These are phyloP conservation scores for Corylus avellana DNA, from an alignment of 306 rosid genomes.

Conservation along the genomic window DNA sequence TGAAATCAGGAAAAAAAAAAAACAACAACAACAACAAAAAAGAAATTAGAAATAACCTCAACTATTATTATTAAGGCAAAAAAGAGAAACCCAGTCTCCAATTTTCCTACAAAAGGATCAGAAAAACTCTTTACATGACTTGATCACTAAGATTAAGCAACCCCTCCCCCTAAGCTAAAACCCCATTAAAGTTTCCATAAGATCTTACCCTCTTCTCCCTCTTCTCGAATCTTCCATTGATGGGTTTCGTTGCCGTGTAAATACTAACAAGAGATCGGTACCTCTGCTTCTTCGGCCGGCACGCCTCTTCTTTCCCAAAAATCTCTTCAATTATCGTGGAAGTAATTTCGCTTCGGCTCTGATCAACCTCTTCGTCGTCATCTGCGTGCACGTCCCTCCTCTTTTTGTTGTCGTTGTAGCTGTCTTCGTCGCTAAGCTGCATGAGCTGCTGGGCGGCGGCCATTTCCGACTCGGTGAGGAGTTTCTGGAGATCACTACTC, in stretches of 20 bases:
- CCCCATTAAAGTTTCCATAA: constrained; percentile 1
- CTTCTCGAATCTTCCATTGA: constrained; percentile 7
- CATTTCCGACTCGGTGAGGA: constrained; percentile 35
- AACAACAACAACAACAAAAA: too few species aligned
- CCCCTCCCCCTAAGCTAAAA: background rate
- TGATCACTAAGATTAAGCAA: background rate
- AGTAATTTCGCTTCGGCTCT: constrained; percentile 22
- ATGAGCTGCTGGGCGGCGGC: constrained; percentile 48
- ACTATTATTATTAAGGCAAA: background rate
- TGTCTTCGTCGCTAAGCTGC: constrained; percentile 58
- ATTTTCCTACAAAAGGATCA: background rate
- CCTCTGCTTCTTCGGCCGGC: constrained; percentile 37
- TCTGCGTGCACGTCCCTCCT: background rate
- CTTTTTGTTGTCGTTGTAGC: background rate
- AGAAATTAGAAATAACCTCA: background rate
- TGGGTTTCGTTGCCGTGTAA: constrained; percentile 41
- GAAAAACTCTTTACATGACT: background rate
- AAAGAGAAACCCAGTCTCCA: background rate
- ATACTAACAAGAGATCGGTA: constrained; percentile 50
- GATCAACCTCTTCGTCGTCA: constrained; percentile 26
- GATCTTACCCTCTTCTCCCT: constrained; percentile 19
- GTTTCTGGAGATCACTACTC: constrained; percentile 9
- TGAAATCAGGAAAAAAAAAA: too few species aligned
- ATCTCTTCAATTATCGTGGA: constrained; percentile 48
- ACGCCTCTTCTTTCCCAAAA: constrained; percentile 50